Base-by-base conservation (phyloP, 1,284 basidiomycete genomes). In the Sphaerobolus stellatus region DNA sequence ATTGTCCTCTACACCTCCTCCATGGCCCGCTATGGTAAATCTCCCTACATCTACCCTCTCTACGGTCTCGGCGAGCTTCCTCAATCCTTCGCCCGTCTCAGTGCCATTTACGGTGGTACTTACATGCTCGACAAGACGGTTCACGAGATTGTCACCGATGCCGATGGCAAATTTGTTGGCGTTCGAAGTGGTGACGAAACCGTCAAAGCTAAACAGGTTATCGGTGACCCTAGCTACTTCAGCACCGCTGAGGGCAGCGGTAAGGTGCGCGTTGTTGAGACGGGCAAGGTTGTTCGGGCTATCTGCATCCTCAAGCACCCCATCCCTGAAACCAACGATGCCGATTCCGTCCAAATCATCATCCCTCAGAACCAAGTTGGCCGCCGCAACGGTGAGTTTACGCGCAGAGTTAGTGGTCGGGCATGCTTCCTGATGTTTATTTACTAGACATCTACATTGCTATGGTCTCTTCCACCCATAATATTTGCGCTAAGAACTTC, bases 91-190 rank as follows among this genome's bases (percentile, higher is more conserved):
- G 97, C 97, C 16, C 94, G 97, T 68, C 82, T 98, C 56, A 95
- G 92, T 61, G 97, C 97, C 64, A 98, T 99, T 70, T 98, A 99
- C 71, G 97, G 97, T 52, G 97, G 97, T 51, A 99, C 97, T 16
- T 99, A 99, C 78, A 99, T 99, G 97, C 88, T 99, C 56, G 94
- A 98, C 80, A 99, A 99, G 77, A 80, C 80, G 56, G 90, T 98
- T 64, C 88, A 98, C 61, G 85, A 92, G 70, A 94, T 99, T 65
- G 88, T 98, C 58, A 90, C 89, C 48, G 90, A 89, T 67, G 67
- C 75, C 8, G 83, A 88, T 58, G 97, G 97, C 67, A 92, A 91
- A 70, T 98, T 99, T 65, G 81, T 90, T 51, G 96, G 97, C 54
- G 97, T 99, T 41, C 89, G 88, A 41, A 90, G 88, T 63, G 94